A percentile compares a stretch with the other conserved stretches of the same genome.
Evolutionary conservation across 805 yeast genomes (phyloP).

Genomic region (Wickerhamomyces mucosus): DNA sequence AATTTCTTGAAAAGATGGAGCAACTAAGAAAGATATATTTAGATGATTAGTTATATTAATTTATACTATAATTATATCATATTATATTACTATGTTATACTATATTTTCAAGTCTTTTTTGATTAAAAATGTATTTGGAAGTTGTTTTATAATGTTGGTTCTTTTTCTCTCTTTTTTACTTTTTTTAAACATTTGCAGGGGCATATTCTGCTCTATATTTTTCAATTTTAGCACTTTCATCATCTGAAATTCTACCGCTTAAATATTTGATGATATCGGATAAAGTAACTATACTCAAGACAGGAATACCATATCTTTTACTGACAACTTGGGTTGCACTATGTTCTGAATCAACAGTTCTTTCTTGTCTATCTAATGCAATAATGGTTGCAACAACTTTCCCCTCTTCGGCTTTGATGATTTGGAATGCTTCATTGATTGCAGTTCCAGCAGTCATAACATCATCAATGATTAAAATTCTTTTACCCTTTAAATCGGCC

Average conservation of each 20-base stretch:
- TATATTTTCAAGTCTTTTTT: too few species aligned
- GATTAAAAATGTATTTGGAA: too few species aligned
- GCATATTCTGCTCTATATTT: slow-evolving; percentile 40
- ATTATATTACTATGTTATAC: too few species aligned
- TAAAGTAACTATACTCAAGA: slow-evolving; percentile 68
- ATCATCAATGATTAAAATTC: slow-evolving; percentile 83
- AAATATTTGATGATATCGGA: slow-evolving; percentile 63
- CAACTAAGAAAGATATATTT: too few species aligned
- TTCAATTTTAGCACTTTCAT: slow-evolving; percentile 47
- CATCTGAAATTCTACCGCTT: slow-evolving; percentile 43
- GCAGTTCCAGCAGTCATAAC: slow-evolving; percentile 99
- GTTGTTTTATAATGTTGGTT: too few species aligned
- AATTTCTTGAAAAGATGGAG: too few species aligned
- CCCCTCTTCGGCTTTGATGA: slow-evolving; percentile 65
- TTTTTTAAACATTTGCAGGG: slow-evolving; percentile 14
- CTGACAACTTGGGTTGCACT: slow-evolving; percentile 81
- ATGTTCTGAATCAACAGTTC: slow-evolving; percentile 52
- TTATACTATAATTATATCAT: too few species aligned
- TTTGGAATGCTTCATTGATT: slow-evolving; percentile 83
- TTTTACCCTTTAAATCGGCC: slow-evolving; percentile 57
- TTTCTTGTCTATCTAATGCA: slow-evolving; percentile 92
- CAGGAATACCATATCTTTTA: slow-evolving; percentile 69
- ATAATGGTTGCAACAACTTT: slow-evolving; percentile 74
- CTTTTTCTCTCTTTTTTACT: too few species aligned
- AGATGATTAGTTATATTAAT: too few species aligned